Percentiles rank a stretch among this genome's conserved stretches.
These are phyloP conservation scores for Microascus cirrosus DNA, from an alignment of 2,329 filamentous ascomycete species.

Conservation along the genomic window DNA sequence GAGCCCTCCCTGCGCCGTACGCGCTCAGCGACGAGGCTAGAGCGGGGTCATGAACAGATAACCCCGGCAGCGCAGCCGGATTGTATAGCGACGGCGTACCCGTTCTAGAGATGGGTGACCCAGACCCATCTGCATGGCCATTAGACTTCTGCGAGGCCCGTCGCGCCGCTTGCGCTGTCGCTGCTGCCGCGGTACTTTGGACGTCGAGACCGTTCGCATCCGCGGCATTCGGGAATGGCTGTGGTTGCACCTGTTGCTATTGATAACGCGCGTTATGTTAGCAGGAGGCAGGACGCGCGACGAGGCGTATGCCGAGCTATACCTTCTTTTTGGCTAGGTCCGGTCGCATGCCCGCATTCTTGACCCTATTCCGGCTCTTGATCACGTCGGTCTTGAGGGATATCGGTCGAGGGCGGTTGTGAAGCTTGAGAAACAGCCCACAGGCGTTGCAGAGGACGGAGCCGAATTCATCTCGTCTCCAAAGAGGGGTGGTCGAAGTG, in stretches of 20 bases:
- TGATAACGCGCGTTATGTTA: conserved; percentile 3
- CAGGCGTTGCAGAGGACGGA: conserved; percentile 97
- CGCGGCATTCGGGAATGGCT: conserved; percentile 25
- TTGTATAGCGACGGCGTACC: conserved; percentile 67
- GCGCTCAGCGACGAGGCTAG: conserved; percentile 45
- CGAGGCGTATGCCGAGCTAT: conserved; percentile 15
- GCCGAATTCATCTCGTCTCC: conserved; percentile 93
- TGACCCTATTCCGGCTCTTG: conserved; percentile 97
- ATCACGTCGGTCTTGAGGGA: conserved; percentile 98
- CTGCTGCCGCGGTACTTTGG: conserved; percentile 45
- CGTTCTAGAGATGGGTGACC: conserved; percentile 70
- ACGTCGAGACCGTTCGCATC: conserved; percentile 51
- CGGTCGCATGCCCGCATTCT: conserved; percentile 55
- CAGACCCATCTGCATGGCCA: conserved; percentile 61
- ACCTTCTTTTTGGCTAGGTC: conserved; percentile 80
- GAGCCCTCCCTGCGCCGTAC: conserved; percentile 35
- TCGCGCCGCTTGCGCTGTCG: conserved; percentile 33
- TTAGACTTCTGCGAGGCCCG: conserved; percentile 64
- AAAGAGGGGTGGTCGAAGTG: conserved; percentile 90
- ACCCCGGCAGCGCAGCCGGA: conserved; percentile 60
- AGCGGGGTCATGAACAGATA: conserved; percentile 62
- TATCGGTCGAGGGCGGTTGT: conserved; percentile 85
- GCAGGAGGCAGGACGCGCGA: neutral
- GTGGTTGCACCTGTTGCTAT: conserved; percentile 25
- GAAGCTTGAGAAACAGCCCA: conserved; percentile 92